phyloP scores from a whole-genome alignment of 768 basidiomycete genomes.

The Trametes cingulata region DNA sequence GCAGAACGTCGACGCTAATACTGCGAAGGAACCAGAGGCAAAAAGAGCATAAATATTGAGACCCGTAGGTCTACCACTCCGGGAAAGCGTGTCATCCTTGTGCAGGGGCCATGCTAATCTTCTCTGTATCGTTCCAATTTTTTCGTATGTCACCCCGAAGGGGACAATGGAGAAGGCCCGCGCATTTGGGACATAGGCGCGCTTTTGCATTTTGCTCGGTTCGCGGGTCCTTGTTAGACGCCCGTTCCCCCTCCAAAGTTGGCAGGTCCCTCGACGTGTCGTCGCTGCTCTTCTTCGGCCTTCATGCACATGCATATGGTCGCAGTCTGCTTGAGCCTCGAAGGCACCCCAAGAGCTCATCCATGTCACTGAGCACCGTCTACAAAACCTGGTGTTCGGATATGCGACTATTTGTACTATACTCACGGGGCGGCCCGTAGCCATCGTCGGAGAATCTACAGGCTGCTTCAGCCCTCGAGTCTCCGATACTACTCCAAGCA shows the following conservation, averaged over 20 bases:
- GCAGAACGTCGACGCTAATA: no score
- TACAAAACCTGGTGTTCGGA: no score
- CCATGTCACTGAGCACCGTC: no score
- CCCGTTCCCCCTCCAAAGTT: no score
- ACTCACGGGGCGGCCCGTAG: no score
- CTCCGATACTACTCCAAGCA: background rate
- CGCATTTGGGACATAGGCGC: background rate
- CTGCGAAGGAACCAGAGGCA: background rate
- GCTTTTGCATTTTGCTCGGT: conserved; percentile 1
- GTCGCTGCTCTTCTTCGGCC: no score
- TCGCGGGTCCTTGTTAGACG: conserved; percentile 1
- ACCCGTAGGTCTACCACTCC: conserved; percentile 71
- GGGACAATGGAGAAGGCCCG: conserved; percentile 47
- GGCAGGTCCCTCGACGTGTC: no score
- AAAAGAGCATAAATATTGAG: conserved; percentile 40
- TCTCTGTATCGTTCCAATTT: conserved; percentile 99
- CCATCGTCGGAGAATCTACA: background rate
- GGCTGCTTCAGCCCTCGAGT: background rate
- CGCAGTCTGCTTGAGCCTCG: no score
- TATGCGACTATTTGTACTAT: no score
- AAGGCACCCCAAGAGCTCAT: no score
- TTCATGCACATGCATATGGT: no score
- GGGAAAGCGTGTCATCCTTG: conserved; percentile 99
- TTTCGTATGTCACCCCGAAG: conserved; percentile 95
- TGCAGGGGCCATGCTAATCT: conserved; percentile 99